Percentiles rank a stretch among this genome's conserved stretches.
Evolutionary conservation across 306 rosid species (phyloP).

Genomic region (Spatholobus suberectus): DNA sequence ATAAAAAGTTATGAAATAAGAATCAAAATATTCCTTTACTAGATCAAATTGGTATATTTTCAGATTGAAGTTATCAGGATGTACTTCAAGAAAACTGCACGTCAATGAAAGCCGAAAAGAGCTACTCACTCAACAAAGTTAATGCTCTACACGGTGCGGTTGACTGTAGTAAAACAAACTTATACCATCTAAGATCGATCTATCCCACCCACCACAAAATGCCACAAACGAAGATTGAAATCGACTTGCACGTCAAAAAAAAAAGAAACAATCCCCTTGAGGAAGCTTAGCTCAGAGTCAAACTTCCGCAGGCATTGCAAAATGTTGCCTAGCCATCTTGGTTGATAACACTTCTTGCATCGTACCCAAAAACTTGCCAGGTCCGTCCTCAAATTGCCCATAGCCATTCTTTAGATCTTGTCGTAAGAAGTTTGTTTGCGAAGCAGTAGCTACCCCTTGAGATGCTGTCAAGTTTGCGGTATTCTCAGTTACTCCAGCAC

Average conservation of each 20-base stretch:
- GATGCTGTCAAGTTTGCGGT: constrained; percentile 41
- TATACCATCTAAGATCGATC: constrained; percentile 2
- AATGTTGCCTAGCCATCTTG: constrained; percentile 58
- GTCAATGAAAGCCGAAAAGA: constrained; percentile 1
- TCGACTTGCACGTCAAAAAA: not conserved
- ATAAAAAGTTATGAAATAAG: not conserved
- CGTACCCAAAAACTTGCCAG: constrained; percentile 54
- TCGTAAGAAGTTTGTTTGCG: constrained; percentile 34
- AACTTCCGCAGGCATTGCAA: constrained; percentile 64
- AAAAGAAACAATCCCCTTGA: constrained; percentile 2
- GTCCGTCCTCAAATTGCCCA: constrained; percentile 52
- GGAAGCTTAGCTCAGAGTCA: constrained; percentile 55
- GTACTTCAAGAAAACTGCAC: constrained; percentile 11
- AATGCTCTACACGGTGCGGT: not conserved
- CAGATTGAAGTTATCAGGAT: constrained; percentile 1
- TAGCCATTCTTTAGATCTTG: constrained; percentile 40
- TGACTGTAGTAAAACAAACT: constrained; percentile 3
- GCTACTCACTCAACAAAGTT: not conserved
- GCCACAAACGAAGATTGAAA: not conserved
- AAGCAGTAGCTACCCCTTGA: constrained; percentile 40
- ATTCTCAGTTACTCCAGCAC: constrained; percentile 39
- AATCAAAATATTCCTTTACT: not conserved
- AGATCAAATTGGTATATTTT: constrained; percentile 4
- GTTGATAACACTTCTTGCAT: constrained; percentile 58
- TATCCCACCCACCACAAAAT: constrained; percentile 18